Evolutionary conservation across 2,329 filamentous ascomycete genomes (phyloP).

Genomic region (Cercospora citrullina): DNA sequence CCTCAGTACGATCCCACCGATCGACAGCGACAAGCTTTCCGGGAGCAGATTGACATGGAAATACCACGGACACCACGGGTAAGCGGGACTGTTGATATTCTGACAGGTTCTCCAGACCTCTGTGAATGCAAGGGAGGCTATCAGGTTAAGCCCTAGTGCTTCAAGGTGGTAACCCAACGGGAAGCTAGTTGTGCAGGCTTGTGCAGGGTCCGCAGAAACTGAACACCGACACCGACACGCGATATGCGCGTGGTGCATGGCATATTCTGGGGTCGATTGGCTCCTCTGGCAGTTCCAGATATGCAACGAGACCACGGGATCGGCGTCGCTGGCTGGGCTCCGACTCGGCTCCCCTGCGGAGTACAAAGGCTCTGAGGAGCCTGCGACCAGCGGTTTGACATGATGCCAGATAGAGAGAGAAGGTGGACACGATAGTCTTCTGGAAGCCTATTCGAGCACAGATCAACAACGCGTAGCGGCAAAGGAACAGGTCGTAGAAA

Average conservation of each 20-base stretch:
- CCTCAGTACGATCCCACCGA: not conserved
- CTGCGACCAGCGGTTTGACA: not conserved
- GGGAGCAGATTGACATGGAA: not conserved
- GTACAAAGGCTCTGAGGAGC: not conserved
- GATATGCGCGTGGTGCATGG: not conserved
- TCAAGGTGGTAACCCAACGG: not conserved
- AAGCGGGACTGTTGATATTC: not conserved
- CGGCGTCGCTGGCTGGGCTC: not conserved
- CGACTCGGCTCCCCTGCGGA: not conserved
- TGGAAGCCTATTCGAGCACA: not conserved
- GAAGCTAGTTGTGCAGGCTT: not conserved
- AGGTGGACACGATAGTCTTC: not conserved
- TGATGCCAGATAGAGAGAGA: not conserved
- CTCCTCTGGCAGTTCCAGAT: not conserved
- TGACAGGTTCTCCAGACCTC: not conserved
- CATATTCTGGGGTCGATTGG: not conserved
- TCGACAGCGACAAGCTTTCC: not conserved
- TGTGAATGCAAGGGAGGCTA: not conserved
- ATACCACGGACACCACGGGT: not conserved
- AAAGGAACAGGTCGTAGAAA: not conserved
- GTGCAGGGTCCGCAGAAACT: not conserved
- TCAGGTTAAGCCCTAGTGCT: not conserved
- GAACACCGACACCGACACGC: not conserved
- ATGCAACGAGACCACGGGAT: not conserved
- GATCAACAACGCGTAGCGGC: not conserved